Evolutionary conservation across 768 basidiomycete genomes (phyloP).

Genomic region (Lactifluus pinguis): DNA sequence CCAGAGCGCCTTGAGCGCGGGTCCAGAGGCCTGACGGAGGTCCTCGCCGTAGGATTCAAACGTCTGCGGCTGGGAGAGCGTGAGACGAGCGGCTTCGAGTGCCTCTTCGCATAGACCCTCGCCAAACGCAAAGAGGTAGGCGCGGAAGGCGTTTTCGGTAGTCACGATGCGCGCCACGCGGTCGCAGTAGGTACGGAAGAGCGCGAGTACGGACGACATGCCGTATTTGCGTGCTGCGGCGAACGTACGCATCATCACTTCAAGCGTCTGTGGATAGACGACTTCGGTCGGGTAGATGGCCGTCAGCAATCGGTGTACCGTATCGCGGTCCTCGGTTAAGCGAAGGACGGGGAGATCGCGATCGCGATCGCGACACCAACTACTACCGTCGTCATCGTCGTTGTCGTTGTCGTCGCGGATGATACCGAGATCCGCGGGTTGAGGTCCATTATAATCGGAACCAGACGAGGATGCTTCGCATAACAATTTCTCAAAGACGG

Average conservation of each 20-base stretch:
- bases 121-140: background rate
- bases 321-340: constrained; percentile 4
- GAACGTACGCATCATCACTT: constrained; percentile 4
- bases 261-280: background rate
- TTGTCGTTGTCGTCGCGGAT: background rate
- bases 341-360: background rate
- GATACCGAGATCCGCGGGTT: background rate
- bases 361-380: background rate
- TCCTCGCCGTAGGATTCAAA: background rate
- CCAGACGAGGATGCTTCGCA: background rate
- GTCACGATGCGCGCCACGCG: background rate
- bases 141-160: background rate
- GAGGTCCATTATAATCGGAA: background rate
- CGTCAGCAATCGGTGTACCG: constrained; percentile 8
- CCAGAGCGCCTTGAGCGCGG: constrained; percentile 1
- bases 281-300: constrained; percentile 7
- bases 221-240: background rate
- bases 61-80: background rate
- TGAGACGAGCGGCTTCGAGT: background rate
- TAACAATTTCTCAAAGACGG: constrained; percentile 6
- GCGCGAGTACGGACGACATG: background rate
- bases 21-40: background rate
- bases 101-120: background rate
- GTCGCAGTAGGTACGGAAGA: background rate
- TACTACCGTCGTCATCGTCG: too few species aligned